Evolutionary conservation across 768 basidiomycete species (phyloP), one percentile per base, ranked within the genome.

Genomic region (Melanogaster broomeanus): DNA sequence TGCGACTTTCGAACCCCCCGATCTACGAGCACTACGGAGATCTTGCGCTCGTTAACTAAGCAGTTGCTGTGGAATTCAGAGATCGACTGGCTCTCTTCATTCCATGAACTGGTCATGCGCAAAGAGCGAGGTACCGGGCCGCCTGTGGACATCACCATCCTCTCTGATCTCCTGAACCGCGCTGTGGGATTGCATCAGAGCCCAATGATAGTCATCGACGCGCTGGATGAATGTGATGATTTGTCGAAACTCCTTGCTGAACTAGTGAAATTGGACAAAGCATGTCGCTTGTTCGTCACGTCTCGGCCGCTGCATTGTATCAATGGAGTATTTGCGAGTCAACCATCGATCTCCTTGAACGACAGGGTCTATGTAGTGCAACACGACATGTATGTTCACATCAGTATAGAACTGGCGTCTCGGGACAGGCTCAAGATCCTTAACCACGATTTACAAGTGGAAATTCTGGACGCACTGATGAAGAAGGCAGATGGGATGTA

Each of bases 221-320:
- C 56, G n/a, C 46, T 59, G 2, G 55, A 57, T 11, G 51, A 59
- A 19, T 57, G 58, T 31, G 39, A 51, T 16, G 39, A 56, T 2
- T 10, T 45, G 3, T 4, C 37, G 9, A 4, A 46, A 2, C 6
- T 56, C 16, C 47, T 58, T 5, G 18, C 6, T 4, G n/a, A 25
- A 6, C 41, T 48, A 6, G 12, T 8, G 12, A 24, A 37, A 5
- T 27, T 51, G 27, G 3, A n/a, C 15, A 22, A 24, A 3, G 45
- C 33, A 1, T 33, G 42, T 13, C 46, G 38, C n/a, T 9, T 56
- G 16, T 55, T 57, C 34, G 42, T 54, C 2, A 56, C 54, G 5
- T 45, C 46, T n/a, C 41, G 49, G 13, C 33, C 31, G 5, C 16
- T 40, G 27, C 15, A 5, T 10, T 7, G 16, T 2, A 54, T 57